A percentile compares a stretch with the other conserved stretches of the same genome.
Conservation (phyloP, 2,329 filamentous ascomycete genomes). For the Cladobotryum mycophilum region DNA sequence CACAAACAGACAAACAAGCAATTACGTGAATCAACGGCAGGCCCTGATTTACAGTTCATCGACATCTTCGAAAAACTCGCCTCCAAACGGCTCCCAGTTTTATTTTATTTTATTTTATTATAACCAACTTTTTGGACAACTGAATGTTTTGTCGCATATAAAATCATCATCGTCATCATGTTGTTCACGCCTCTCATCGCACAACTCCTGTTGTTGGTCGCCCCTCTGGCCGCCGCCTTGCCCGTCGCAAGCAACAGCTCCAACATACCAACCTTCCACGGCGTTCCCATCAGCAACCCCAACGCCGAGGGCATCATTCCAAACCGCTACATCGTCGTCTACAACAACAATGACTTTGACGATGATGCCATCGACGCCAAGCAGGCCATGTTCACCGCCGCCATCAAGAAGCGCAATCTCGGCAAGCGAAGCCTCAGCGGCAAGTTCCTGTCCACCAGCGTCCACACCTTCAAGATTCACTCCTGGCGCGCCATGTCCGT, state of each 20-base stretch:
- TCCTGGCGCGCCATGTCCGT: constrained; percentile 48
- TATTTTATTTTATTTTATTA: background rate
- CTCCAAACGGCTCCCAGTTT: too few relatives aligned
- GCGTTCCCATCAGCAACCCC: constrained; percentile 45
- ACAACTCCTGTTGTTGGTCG: constrained; percentile 18
- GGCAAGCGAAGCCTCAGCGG: constrained; percentile 44
- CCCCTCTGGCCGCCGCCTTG: constrained; percentile 22
- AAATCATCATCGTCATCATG: constrained; percentile 16
- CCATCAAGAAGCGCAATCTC: constrained; percentile 52
- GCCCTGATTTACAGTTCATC: constrained; percentile 6
- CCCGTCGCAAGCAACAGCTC: constrained; percentile 13
- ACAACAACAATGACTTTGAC: constrained; percentile 47
- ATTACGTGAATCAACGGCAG: constrained; percentile 4
- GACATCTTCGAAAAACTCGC: too few relatives aligned
- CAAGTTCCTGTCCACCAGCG: constrained; percentile 39
- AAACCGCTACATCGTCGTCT: constrained; percentile 59
- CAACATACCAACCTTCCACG: constrained; percentile 27
- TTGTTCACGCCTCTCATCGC: constrained; percentile 20
- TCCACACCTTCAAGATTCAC: constrained; percentile 42
- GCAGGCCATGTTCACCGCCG: constrained; percentile 40
- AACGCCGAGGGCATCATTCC: constrained; percentile 43
- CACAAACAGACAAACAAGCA: too few relatives aligned
- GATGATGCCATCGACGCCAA: constrained; percentile 44
- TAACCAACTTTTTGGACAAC: background rate
- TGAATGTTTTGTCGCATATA: background rate